Evolutionary conservation across 1,139 yeast genomes (phyloP).

Genomic region (Taiozyma sp.): DNA sequence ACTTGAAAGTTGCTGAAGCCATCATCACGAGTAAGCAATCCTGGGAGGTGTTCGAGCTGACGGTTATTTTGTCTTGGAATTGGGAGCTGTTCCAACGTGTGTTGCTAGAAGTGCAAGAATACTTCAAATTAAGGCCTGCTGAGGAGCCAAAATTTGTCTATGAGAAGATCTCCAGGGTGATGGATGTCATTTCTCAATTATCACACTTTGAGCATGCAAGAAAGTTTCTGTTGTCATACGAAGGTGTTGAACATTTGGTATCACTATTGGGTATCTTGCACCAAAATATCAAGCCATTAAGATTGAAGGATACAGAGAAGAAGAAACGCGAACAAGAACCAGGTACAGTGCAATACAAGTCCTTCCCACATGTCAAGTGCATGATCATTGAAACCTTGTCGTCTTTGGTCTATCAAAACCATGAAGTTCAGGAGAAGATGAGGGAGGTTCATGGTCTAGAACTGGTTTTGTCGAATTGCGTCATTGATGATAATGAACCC

Average conservation of each 20-base stretch:
- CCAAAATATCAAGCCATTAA: conserved; percentile 31
- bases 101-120: conserved; percentile 17
- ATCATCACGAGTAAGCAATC: conserved; percentile 43
- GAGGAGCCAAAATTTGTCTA: conserved; percentile 17
- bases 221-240: conserved; percentile 47
- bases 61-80: conserved; percentile 53
- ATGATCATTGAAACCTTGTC: conserved; percentile 59
- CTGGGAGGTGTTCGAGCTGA: conserved; percentile 51
- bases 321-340: conserved; percentile 12
- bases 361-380: conserved; percentile 59
- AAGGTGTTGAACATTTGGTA: conserved; percentile 42
- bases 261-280: conserved; percentile 46
- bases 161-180: conserved; percentile 26
- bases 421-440: conserved; percentile 59
- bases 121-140: conserved; percentile 23
- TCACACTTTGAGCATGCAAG: conserved; percentile 47
- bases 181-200: conserved; percentile 52
- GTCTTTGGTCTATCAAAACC: conserved; percentile 46
- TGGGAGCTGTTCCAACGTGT: conserved; percentile 34
- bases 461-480: conserved; percentile 72
- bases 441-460: conserved; percentile 67
- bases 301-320: conserved; percentile 22
- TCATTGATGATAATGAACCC: conserved; percentile 85
- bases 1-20: conserved; percentile 35
- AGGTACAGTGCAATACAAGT: conserved; percentile 25